Percentiles rank a stretch among this genome's conserved stretches.
Conservation (phyloP, 768 basidiomycete genomes). For the Piloderma croceum region DNA sequence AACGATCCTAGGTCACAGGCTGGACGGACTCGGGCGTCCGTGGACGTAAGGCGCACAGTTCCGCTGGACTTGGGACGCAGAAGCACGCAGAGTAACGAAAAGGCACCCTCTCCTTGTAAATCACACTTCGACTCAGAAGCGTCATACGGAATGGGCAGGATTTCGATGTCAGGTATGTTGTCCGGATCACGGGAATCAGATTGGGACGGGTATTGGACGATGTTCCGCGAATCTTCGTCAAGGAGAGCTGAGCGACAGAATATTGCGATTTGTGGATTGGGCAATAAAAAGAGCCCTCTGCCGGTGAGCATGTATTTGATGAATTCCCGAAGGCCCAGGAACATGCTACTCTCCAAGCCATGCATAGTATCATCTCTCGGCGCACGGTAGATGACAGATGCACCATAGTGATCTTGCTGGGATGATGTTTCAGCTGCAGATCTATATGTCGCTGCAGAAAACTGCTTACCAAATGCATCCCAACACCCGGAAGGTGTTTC, state of each 20-base stretch:
- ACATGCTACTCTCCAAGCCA: neutral
- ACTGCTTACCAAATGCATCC: conserved; percentile 23
- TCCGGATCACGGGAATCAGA: neutral
- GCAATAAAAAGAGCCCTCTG: neutral
- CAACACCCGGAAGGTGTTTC: conserved; percentile 30
- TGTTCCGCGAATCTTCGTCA: neutral
- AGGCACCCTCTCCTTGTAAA: conserved; percentile 15
- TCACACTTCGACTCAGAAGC: neutral
- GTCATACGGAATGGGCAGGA: neutral
- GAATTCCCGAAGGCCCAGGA: neutral
- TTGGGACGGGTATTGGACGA: neutral
- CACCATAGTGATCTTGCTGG: neutral
- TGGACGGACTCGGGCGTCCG: conserved; percentile 25
- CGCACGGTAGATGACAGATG: neutral
- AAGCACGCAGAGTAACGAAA: conserved; percentile 21
- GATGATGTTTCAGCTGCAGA: too few species aligned
- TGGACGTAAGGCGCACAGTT: conserved; percentile 23
- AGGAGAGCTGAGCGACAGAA: neutral
- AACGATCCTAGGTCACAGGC: conserved; percentile 26
- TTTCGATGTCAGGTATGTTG: neutral
- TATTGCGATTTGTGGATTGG: neutral
- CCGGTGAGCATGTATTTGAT: neutral
- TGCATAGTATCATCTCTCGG: neutral
- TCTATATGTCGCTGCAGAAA: too few species aligned
- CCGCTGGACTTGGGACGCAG: conserved; percentile 20